Evolutionary conservation across 2,329 filamentous ascomycete species (phyloP).

Genomic region (Aspergillus chevalieri): DNA sequence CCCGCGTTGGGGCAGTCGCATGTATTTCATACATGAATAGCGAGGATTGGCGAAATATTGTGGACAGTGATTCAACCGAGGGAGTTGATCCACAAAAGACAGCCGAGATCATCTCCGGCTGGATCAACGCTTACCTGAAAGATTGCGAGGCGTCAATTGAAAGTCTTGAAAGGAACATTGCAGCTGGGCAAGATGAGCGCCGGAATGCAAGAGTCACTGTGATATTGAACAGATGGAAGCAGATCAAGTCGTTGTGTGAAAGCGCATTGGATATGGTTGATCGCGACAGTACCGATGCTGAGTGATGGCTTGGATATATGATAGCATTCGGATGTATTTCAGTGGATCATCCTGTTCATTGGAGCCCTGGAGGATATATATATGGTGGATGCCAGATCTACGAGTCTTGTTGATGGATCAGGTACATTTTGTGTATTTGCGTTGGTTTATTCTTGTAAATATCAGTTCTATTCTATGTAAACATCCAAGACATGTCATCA

Average conservation of each 20-base stretch:
- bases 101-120: constrained; percentile 17
- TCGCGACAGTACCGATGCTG: neutral
- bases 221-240: constrained; percentile 26
- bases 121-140: constrained; percentile 20
- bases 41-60: constrained; percentile 23
- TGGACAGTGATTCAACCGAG: constrained; percentile 15
- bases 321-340: too few species aligned
- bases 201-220: constrained; percentile 11
- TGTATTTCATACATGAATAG: constrained; percentile 25
- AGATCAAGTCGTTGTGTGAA: constrained; percentile 25
- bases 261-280: constrained; percentile 7
- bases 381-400: too few species aligned
- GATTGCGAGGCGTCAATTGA: constrained; percentile 19
- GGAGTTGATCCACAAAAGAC: constrained; percentile 16
- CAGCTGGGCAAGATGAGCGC: neutral
- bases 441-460: too few species aligned
- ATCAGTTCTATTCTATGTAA: too few species aligned
- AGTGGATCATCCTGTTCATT: too few species aligned
- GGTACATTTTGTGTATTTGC: too few species aligned
- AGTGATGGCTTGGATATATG: neutral
- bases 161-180: constrained; percentile 3
- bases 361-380: too few species aligned
- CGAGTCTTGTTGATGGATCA: too few species aligned
- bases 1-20: constrained; percentile 24
- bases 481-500: too few species aligned